Base-by-base conservation (phyloP, 768 basidiomycete genomes). In the Panus rudis region DNA sequence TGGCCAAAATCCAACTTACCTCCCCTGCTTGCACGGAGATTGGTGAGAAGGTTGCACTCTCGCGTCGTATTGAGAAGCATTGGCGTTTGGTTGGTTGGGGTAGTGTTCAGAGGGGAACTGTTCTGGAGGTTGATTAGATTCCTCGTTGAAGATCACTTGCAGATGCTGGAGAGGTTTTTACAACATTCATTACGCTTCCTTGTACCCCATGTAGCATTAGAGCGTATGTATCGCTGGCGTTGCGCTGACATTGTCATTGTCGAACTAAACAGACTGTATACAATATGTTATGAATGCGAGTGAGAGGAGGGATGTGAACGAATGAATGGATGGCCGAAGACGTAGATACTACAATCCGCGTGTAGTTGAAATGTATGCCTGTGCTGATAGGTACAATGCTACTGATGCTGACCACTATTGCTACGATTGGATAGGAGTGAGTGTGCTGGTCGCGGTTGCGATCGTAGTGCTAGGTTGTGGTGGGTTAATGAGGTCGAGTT, bases 31-130 rank as follows among this genome's bases (percentile, higher is more conserved):
- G 96, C 62, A 94, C 92, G 22, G 92, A 97, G 63, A 77, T 96
- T 26, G 92, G 91, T 11, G 96, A 99, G 68, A 98, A 98, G 74
- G 94, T 99, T 26, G 96, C 94, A 3, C 64, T 98, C 32, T 91
- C 87, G 23, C 73, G 94, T 46, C 76, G 94, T 52, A 96, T 98
- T 52, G 94, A 97, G 68, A 96, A 96, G 69, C 93, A 94, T 69
- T 96, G 92, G 92, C 85, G 92, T 44, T 77, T 96, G 55, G 92
- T 97, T 42, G 92, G 90, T 4, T 77, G 75, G 76, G 88, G 88
- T 50, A 90, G 86, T 57, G 86, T 91, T 21, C 86, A 89, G 53
- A 79, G 86, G 16, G 88, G 88, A 41, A 88, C 85, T 16, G 77
- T 86, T 48, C 67, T 90, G 53, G 88, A 91, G 60, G 75, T 87